Evolutionary conservation across 192 early-diverging fungal species (phyloP).

Genomic region (Backusella macrospora): DNA sequence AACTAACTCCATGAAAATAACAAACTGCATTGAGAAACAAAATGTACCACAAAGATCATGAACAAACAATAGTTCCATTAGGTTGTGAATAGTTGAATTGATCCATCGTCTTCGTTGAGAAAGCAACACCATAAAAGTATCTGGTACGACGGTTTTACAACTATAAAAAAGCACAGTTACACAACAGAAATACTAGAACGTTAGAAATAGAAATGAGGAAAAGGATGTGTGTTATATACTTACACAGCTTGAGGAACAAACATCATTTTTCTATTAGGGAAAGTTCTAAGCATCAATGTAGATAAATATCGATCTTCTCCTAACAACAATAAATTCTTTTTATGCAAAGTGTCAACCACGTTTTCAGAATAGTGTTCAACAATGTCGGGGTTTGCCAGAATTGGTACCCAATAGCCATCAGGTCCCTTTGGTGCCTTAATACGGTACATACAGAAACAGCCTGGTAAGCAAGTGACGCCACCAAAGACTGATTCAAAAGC

Average conservation of each 20-base stretch:
- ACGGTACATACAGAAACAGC: conserved; percentile 88
- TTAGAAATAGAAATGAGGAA: conserved; percentile 69
- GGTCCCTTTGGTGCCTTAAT: conserved; percentile 81
- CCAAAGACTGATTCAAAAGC: conserved; percentile 87
- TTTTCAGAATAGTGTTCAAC: conserved; percentile 85
- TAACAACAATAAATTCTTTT: conserved; percentile 74
- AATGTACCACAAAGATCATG: conserved; percentile 87
- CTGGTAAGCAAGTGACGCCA: conserved; percentile 81
- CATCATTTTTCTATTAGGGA: conserved; percentile 72
- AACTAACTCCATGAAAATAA: conserved; percentile 92
- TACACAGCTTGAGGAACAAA: conserved; percentile 70
- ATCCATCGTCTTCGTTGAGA: conserved; percentile 90
- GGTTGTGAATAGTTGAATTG: conserved; percentile 87
- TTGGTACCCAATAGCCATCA: conserved; percentile 77
- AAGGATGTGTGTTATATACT: conserved; percentile 67
- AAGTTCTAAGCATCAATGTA: conserved; percentile 75
- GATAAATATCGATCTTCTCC: conserved; percentile 79
- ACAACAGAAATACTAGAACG: conserved; percentile 74
- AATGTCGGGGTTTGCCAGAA: conserved; percentile 81
- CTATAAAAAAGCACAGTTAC: conserved; percentile 37
- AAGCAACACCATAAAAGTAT: conserved; percentile 67
- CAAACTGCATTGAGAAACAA: conserved; percentile 96
- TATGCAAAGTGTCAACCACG: conserved; percentile 76
- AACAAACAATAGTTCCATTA: conserved; percentile 81
- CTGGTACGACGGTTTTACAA: conserved; percentile 76